Conservation (phyloP, 2,329 filamentous ascomycete genomes). For the Davidsoniella neocaledoniae region DNA sequence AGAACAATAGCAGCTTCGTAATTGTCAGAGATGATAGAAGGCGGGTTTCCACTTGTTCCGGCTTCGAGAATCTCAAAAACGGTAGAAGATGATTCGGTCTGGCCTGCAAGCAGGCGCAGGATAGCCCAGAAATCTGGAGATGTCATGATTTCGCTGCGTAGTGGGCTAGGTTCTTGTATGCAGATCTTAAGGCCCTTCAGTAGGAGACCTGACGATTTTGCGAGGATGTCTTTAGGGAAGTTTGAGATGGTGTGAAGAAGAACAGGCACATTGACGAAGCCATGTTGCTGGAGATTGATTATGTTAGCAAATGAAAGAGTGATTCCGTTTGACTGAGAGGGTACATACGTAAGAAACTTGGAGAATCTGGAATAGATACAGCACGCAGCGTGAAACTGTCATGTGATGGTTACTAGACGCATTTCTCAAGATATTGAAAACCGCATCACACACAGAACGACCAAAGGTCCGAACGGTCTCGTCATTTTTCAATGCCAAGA, state of each 20-base stretch:
- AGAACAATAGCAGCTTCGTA: slow-evolving; percentile 77
- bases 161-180: slow-evolving; percentile 56
- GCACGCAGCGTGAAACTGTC: slow-evolving; percentile 67
- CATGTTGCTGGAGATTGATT: slow-evolving; percentile 45
- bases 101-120: slow-evolving; percentile 54
- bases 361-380: slow-evolving; percentile 70
- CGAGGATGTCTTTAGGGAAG: slow-evolving; percentile 61
- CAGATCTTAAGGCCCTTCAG: slow-evolving; percentile 67
- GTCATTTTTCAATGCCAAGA: slow-evolving; percentile 59
- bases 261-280: slow-evolving; percentile 82
- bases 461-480: slow-evolving; percentile 58
- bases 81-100: slow-evolving; percentile 52
- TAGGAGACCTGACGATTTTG: slow-evolving; percentile 58
- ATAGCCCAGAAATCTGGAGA: slow-evolving; percentile 97
- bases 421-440: slow-evolving; percentile 72
- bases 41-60: slow-evolving; percentile 54
- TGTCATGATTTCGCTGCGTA: slow-evolving; percentile 85
- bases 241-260: slow-evolving; percentile 82
- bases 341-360: slow-evolving; percentile 65
- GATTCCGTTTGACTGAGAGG: background rate
- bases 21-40: slow-evolving; percentile 84
- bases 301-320: slow-evolving; percentile 15
- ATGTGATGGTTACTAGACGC: slow-evolving; percentile 63
- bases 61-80: slow-evolving; percentile 81
- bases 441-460: slow-evolving; percentile 59